Percentiles rank a stretch among this genome's conserved stretches.
phyloP scores from a whole-genome alignment of 768 basidiomycete genomes.

The Russula ochroleuca region DNA sequence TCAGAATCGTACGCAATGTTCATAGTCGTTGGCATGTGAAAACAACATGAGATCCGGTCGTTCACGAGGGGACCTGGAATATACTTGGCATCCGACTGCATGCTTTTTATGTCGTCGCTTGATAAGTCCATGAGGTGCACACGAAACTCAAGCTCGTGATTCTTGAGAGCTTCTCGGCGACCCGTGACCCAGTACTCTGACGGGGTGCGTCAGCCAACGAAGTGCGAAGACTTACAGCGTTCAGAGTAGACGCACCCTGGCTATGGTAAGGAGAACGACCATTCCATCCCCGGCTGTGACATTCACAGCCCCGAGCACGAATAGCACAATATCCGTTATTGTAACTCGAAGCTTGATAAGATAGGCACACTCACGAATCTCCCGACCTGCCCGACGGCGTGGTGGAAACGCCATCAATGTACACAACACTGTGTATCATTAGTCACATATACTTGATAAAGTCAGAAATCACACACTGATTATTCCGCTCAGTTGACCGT shows the following conservation, averaged over 20 bases:
- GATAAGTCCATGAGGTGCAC: conserved; percentile 14
- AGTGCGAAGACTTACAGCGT: background rate
- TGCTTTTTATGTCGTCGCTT: conserved; percentile 14
- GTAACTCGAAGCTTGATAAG: background rate
- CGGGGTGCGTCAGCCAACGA: background rate
- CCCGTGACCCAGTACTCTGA: conserved; percentile 20
- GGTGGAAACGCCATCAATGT: background rate
- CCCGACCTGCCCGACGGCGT: background rate
- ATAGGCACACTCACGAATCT: conserved; percentile 1
- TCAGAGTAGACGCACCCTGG: background rate
- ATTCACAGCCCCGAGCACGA: background rate
- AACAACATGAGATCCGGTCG: background rate
- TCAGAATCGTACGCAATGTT: conserved; percentile 8
- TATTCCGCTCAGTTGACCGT: background rate
- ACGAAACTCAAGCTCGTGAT: background rate
- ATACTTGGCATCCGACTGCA: conserved; percentile 13
- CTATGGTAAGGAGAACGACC: background rate
- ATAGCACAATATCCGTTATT: background rate
- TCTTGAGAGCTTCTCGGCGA: background rate
- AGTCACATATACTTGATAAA: background rate
- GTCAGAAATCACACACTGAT: conserved; percentile 9
- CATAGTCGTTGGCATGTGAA: conserved; percentile 3
- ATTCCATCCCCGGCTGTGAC: background rate
- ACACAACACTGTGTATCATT: background rate
- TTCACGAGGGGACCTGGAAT: conserved; percentile 17